Evolutionary conservation across 805 yeast species (phyloP), one percentile per base, ranked within the genome.

Genomic region (Cyberlindnera lachancei): DNA sequence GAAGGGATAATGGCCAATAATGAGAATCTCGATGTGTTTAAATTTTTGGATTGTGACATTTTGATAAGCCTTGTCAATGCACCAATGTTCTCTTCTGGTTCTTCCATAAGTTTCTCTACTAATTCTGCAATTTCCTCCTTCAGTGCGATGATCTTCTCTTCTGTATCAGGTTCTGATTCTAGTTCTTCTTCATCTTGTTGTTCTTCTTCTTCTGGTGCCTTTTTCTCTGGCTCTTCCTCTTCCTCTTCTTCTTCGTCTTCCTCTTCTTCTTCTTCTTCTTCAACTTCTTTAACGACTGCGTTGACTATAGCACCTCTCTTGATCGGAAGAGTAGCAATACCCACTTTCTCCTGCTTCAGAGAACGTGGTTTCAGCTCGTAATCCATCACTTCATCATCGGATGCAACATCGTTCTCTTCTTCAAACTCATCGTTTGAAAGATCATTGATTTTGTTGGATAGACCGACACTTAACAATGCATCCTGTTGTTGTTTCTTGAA

Each of bases 41-140:
- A 63, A 44, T 80, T 77, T 44, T 68, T 70, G 2, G 92, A 79
- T 36, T 63, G 68, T 0, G 84, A 66, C 86, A 82, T 80, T 44
- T 69, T 74, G 33, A 83, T 62, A 30, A 83, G 64, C 51, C 88
- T 73, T 3, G 81, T 68, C 10, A 88, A 61, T 18, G 75, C 63
- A 11, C 70, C 52, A 7, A 80, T 66, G 48, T 88, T 73, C 48
- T 85, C 95, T 55, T 92, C 97, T 6, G 97, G 96, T 37, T 85
- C 84, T 52, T 87, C 94, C 47, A 75, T 75, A 22, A 90, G 59
- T 25, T 70, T 70, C 24, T 84, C 82, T 1, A 94, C 96, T 30
- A 79, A 56, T 14, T 71, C 75, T 0, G 97, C 95, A 25, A 92
- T 72, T 34, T 82, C 84, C 58, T 87, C 96, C 48, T 87, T 83